These are phyloP conservation scores for Capsella rubella DNA, from an alignment of 441 rosid genomes.

Conservation along the genomic window DNA sequence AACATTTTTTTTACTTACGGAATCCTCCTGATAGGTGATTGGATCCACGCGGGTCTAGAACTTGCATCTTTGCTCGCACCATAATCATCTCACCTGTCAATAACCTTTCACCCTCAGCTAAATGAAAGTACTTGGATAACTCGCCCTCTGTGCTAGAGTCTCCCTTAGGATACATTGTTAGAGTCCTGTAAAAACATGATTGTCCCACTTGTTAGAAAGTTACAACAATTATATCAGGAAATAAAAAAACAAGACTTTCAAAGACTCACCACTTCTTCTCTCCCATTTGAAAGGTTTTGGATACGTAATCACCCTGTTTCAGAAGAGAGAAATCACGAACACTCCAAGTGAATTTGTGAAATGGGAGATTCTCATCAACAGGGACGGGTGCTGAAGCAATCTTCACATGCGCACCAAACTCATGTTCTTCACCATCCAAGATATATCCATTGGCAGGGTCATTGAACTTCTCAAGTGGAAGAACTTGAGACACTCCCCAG, in stretches of 20 bases:
- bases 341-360: neutral
- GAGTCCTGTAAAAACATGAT: neutral
- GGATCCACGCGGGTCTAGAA: conserved; percentile 12
- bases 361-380: neutral
- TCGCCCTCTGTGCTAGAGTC: neutral
- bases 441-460: conserved; percentile 1
- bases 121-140: neutral
- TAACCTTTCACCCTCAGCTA: neutral
- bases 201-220: neutral
- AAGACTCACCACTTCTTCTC: neutral
- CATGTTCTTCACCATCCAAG: neutral
- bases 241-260: neutral
- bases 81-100: neutral
- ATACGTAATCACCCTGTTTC: neutral
- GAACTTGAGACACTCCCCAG: neutral
- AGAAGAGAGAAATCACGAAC: neutral
- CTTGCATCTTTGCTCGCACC: neutral
- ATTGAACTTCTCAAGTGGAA: neutral
- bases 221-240: neutral
- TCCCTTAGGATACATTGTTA: neutral
- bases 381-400: neutral
- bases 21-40: neutral
- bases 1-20: neutral
- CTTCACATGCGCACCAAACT: neutral
- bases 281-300: neutral